Evolutionary conservation across 345 rosid genomes (phyloP).

Genomic region (Hibiscus syriacus): DNA sequence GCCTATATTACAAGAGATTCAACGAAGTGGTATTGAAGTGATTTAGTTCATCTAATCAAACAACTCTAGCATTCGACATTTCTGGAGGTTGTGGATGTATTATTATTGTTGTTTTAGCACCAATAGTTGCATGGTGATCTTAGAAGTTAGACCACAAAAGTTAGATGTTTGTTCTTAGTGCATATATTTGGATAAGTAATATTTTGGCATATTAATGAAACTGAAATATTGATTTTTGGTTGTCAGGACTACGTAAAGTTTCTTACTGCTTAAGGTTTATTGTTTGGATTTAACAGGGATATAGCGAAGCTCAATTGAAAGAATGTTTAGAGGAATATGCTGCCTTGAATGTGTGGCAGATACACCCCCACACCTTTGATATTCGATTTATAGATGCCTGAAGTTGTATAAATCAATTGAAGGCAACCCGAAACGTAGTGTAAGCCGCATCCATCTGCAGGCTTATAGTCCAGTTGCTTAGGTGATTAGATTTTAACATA

Average conservation of each 20-base stretch:
- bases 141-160: neutral
- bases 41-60: neutral
- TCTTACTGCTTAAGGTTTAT: conserved; percentile 13
- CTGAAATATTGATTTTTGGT: neutral
- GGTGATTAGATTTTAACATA: neutral
- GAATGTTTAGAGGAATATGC: no score
- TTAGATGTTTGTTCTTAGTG: neutral
- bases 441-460: neutral
- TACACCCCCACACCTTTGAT: conserved; percentile 82
- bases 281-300: conserved; percentile 8
- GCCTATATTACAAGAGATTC: no score
- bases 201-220: no score
- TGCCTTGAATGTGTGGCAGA: no score
- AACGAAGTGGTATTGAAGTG: neutral
- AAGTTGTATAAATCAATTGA: conserved; percentile 15
- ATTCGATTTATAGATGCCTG: conserved; percentile 73
- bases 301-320: no score
- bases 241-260: neutral
- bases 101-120: neutral
- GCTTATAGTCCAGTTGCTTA: neutral
- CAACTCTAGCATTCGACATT: neutral
- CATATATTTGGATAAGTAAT: neutral
- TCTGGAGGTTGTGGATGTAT: neutral
- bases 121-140: neutral
- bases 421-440: neutral